Base-by-base conservation (phyloP, 192 early-diverging fungal species). In the Haplosporangium gracile region DNA sequence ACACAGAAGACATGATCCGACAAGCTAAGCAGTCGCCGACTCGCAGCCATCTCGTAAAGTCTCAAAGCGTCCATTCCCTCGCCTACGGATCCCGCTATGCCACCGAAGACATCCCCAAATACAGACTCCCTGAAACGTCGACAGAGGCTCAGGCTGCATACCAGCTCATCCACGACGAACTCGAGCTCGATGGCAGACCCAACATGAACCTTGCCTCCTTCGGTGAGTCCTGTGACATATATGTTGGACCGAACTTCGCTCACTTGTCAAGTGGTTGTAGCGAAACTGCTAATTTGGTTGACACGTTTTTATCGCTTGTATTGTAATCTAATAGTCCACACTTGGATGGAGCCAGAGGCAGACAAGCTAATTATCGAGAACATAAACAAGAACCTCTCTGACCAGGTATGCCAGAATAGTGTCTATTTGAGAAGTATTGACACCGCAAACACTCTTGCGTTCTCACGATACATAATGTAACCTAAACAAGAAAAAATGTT, bases 271-370 rank as follows among this genome's bases (percentile, higher is more conserved):
- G 42, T 76, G n/a, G 71, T 9, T 40, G 69, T 22, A 70, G 16
- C 4, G 32, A 22, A 18, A 36, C 4, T 9, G 34, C 36, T 70
- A 0, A 22, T 0, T 94, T 82, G 93, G 92, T 68, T 92, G 92
- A 68, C 92, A 93, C 26, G 82, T 81, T 71, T 80, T 92, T 77
- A 94, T 93, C 88, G 34, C 11, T 65, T 24, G 49, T 65, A 65
- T 32, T 65, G 7, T 24, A 92, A 93, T 82, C 63, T 32, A 5
- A 29, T 95, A 87, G 95, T 97, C 36, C 95, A 95, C 13, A 81
- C 94, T 22, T 94, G 92, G 89, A 96, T 96, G 95, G 95, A 97
- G 79, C 92, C 92, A 1, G 94, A 97, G 85, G 96, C 95, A 15
- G 92, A 96, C 29, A 92, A 93, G 79, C 90, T 97, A 72, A 96